Evolutionary conservation across 2,329 filamentous ascomycete genomes (phyloP), one percentile per base, ranked within the genome.

Genomic region (Annulohypoxylon truncatum): DNA sequence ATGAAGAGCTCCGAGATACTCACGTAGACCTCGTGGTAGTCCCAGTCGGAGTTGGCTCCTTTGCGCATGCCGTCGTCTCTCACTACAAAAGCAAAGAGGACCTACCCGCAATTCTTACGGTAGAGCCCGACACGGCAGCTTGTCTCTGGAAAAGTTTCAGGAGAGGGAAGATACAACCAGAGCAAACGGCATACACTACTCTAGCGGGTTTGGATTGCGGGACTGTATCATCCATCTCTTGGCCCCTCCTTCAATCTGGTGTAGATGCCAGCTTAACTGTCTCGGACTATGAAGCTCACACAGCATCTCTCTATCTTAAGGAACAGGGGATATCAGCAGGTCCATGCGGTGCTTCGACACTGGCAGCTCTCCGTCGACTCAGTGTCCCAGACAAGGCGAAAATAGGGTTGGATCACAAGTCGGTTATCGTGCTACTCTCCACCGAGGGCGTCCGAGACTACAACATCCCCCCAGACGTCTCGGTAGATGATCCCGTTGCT

Each of bases 31-130:
- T 86, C 2, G 82, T 89, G 26, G 76, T 94, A 12, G 83, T 84
- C 0, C 89, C 91, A 0, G 89, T 92, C 1, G 92, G 92, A 0
- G 91, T 92, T 0, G 92, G 92, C 0, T 90, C 87, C 6, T 84
- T 92, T 65, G 90, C 89, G 0, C 89, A 93, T 67, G 85, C 92
- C 0, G 90, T 92, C 0, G 83, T 86, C 0, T 80, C 81, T 29
- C 86, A 91, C 75, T 93, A 83, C 80, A 92, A 90, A 72, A 52
- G 64, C n/a, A 53, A 35, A 28, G 61, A 61, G 1, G 26, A 57
- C 1, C 53, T 3, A 51, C 66, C 20, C 33, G 73, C 1, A 0
- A 83, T 93, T 8, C 73, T 92, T 3, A 81, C 88, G 0, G 91
- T 93, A 0, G 92, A 94, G 75, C 69, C 69, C 22, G 66, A 69